Evolutionary conservation across 2,329 filamentous ascomycete genomes (phyloP), one percentile per base, ranked within the genome.

Genomic region (Lojkania enalia): DNA sequence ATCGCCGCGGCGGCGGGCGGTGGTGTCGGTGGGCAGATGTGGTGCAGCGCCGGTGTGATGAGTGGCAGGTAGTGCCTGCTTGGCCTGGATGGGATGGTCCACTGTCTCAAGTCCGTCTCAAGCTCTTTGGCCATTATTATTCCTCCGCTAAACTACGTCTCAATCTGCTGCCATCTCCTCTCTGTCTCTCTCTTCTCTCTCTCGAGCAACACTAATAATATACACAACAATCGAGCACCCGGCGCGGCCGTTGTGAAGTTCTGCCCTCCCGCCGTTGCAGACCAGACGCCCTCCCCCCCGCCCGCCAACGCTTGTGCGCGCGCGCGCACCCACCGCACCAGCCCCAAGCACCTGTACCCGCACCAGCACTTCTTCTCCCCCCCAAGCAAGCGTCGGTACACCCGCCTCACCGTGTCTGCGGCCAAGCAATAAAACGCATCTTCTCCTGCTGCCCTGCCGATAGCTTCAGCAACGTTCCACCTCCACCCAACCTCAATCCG

Each of bases 391-490:
- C 51, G 54, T 55, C 54, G 61, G 43, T 51, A 35, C 43, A 37
- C 60, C 60, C 58, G 57, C 61, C 63, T 65, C 60, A 59, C 54
- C 52, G 54, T 58, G 51, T 55, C 61, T 57, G 57, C 55, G 48
- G 63, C 63, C 65, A 67, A 66, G 64, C 63, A 51, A 63, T 58
- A 62, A 60, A 62, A 58, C 56, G 54, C 60, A 38, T 31, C 60
- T 57, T 63, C 58, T n/a, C n/a, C n/a, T n/a, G n/a, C n/a, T 58
- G 53, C 59, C 53, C 63, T 63, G 61, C 63, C 65, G 56, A 49
- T 60, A 60, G 57, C 60, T 60, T 48, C n/a, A n/a, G n/a, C n/a
- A n/a, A n/a, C n/a, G n/a, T n/a, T n/a, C 54, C 55, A 47, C 47
- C 46, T 13, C 44, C 38, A n/a, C n/a, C n/a, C n/a, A n/a, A n/a